These are phyloP conservation scores for Vitis rotundifolia DNA, from an alignment of 164 flowering plant species.

Conservation along the genomic window DNA sequence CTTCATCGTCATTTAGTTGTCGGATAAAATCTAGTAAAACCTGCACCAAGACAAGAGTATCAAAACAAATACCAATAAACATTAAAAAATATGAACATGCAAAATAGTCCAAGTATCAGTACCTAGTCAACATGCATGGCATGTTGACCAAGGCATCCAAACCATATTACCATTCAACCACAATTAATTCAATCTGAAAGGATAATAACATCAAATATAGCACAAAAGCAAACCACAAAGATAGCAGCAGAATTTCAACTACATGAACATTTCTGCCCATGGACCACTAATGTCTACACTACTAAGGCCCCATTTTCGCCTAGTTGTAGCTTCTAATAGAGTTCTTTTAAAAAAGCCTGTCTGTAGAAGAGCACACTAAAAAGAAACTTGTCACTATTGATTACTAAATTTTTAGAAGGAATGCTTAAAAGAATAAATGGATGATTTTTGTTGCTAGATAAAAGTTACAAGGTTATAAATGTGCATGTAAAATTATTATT, in stretches of 20 bases:
- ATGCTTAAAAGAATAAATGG: no score
- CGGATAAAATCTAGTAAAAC: constrained; percentile 87
- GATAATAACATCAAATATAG: not conserved
- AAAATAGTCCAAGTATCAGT: not conserved
- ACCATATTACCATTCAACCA: not conserved
- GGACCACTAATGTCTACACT: not conserved
- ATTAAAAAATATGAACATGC: not conserved
- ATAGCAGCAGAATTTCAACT: not conserved
- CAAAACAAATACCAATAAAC: not conserved
- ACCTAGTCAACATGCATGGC: not conserved
- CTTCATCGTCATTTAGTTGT: constrained; percentile 91
- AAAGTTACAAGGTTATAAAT: no score
- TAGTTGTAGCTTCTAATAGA: no score
- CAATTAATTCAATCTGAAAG: not conserved
- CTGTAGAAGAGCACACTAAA: no score
- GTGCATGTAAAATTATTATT: no score
- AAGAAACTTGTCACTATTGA: no score
- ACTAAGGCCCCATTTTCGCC: no score
- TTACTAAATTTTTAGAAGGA: no score
- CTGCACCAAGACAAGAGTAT: constrained; percentile 39
- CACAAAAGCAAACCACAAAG: not conserved
- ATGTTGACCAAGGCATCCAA: not conserved
- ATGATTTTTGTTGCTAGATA: no score
- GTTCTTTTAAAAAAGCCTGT: no score
- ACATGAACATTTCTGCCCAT: not conserved